Base-by-base conservation (phyloP, 2,329 filamentous ascomycete genomes). In the Phialocephala subalpina region DNA sequence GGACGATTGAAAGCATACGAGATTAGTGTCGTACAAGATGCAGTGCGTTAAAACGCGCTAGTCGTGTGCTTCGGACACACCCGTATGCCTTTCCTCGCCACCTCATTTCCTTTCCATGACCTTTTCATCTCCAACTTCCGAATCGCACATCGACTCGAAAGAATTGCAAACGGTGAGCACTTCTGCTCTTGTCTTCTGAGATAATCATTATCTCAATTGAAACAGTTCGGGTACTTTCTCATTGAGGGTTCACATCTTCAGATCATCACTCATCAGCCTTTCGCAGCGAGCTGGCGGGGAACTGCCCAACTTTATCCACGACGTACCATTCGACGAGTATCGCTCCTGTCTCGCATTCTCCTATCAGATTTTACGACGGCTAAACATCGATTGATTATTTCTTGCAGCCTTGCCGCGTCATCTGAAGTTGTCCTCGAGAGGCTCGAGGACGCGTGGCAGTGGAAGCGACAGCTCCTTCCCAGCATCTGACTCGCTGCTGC, bases 391-490 rank as follows among this genome's bases (percentile, higher is more conserved):
- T 22, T 2, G n/a, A 25, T 49, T 25, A 49, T 49, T 49, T 22
- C 12, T 29, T 33, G 49, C 49, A 33, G 49, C 27, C 25, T 53
- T 53, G 49, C 49, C 49, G 49, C 49, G 49, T 53, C 49, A 53
- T 53, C 49, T 33, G 25, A 53, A 29, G 25, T 53, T 29, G 25
- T 53, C 25, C 25, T 53, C 25, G 18, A 53, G n/a, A 33, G 25
- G 27, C 25, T 33, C 49, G n/a, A 7, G 49, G 49, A 53, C 49
- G 49, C 49, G 49, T 53, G 49, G 49, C 49, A 53, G 49, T 29
- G 27, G 49, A 53, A 53, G 49, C 49, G 49, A 53, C 49, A 33
- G 49, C 49, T 53, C 12, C 49, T 53, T 33, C 49, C 49, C 49
- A 53, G 22, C 49, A 53, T 53, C 49, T 53, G 25, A 53, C 49